Conservation (phyloP, 2,329 filamentous ascomycete genomes). For the Zasmidium cellare region DNA sequence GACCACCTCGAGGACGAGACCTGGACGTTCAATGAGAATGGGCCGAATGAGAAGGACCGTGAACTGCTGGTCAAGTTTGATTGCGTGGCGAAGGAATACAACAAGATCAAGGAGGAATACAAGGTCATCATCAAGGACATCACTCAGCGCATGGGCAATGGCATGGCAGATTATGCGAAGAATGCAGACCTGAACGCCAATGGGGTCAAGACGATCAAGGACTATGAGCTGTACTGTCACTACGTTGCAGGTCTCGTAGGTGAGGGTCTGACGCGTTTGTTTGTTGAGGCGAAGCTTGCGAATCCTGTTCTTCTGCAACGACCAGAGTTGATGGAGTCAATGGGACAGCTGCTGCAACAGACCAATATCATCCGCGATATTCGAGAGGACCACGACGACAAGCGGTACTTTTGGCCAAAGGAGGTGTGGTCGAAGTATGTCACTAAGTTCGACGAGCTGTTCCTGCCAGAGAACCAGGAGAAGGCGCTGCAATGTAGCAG, state of each 20-base stretch:
- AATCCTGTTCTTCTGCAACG: constrained; percentile 81
- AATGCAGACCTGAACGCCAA: constrained; percentile 73
- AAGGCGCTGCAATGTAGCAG: constrained; percentile 82
- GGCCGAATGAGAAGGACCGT: constrained; percentile 89
- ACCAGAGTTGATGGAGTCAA: constrained; percentile 82
- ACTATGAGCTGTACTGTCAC: constrained; percentile 97
- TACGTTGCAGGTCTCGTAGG: constrained; percentile 99
- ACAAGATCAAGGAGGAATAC: constrained; percentile 83
- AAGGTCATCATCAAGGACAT: constrained; percentile 88
- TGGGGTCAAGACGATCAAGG: constrained; percentile 77
- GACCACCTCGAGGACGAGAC: constrained; percentile 76
- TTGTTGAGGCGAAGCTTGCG: constrained; percentile 82
- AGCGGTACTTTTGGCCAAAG: constrained; percentile 88
- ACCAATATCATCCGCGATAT: constrained; percentile 98
- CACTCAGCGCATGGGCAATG: constrained; percentile 91
- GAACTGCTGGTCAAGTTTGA: constrained; percentile 92
- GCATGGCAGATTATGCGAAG: constrained; percentile 93
- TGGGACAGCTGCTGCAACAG: constrained; percentile 97
- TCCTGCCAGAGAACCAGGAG: constrained; percentile 75
- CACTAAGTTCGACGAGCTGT: constrained; percentile 83
- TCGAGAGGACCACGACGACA: constrained; percentile 83
- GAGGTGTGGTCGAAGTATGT: constrained; percentile 98
- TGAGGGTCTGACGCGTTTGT: constrained; percentile 85
- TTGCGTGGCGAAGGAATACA: constrained; percentile 80
- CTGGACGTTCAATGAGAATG: constrained; percentile 86